Conservation (phyloP, 345 rosid genomes). For the Corymbia maculata region DNA sequence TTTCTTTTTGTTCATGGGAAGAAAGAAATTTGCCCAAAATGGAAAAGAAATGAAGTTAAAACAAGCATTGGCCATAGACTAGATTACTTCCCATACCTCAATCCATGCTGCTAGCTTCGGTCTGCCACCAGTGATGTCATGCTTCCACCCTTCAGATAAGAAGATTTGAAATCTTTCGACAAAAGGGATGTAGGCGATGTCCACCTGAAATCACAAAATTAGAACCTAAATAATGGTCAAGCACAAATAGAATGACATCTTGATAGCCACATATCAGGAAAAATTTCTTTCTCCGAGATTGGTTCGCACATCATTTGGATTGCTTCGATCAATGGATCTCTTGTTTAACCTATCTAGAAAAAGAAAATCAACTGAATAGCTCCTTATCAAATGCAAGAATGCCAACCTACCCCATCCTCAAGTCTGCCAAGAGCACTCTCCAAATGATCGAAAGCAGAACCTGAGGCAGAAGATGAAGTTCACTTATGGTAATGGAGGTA, state of each 20-base stretch:
- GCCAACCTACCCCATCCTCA: slow-evolving; percentile 31
- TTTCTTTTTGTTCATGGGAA: neutral
- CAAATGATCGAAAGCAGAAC: slow-evolving; percentile 56
- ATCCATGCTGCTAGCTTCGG: slow-evolving; percentile 74
- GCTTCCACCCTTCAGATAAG: slow-evolving; percentile 34
- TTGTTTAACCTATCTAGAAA: neutral
- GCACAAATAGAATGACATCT: neutral
- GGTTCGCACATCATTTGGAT: neutral
- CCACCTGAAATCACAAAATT: slow-evolving; percentile 33
- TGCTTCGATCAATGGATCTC: neutral
- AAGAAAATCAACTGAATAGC: neutral
- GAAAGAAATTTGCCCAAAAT: neutral
- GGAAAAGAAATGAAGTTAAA: neutral
- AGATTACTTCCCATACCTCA: slow-evolving; percentile 27
- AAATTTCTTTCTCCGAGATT: neutral
- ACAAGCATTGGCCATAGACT: neutral
- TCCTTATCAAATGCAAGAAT: neutral
- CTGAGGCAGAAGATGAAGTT: slow-evolving; percentile 20
- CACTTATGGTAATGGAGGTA: neutral
- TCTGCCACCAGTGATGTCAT: slow-evolving; percentile 56
- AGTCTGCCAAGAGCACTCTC: slow-evolving; percentile 60
- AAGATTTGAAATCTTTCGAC: slow-evolving; percentile 53
- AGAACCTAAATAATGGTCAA: neutral
- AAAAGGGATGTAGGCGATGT: slow-evolving; percentile 62
- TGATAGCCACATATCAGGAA: neutral